A percentile compares a stretch with the other conserved stretches of the same genome.
These are phyloP conservation scores for Termitomyces sp. DNA, from an alignment of 768 basidiomycete genomes.

Conservation along the genomic window DNA sequence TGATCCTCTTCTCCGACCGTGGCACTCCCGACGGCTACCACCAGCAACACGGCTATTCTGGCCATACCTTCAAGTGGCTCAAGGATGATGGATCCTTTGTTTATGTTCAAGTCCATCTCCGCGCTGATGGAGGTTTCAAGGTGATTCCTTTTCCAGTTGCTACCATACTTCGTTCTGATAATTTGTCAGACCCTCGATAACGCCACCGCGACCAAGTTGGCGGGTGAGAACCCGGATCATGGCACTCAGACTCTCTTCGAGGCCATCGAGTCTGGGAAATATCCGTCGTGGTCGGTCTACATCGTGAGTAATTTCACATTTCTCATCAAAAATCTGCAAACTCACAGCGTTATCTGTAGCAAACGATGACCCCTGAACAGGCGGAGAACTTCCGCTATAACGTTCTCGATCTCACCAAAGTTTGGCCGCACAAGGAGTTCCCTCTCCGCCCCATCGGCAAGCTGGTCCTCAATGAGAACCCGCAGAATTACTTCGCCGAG, in stretches of 20 bases:
- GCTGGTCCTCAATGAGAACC: conserved; percentile 73
- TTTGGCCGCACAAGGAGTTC: conserved; percentile 84
- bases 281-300: conserved; percentile 86
- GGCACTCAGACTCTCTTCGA: conserved; percentile 75
- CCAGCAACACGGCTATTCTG: conserved; percentile 87
- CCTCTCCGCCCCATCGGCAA: conserved; percentile 89
- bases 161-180: neutral
- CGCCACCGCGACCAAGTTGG: conserved; percentile 56
- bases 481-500: conserved; percentile 89
- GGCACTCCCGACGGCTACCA: conserved; percentile 89
- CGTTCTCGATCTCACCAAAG: conserved; percentile 84
- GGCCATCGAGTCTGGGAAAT: conserved; percentile 74
- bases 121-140: conserved; percentile 78
- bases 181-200: conserved; percentile 58
- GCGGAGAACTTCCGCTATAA: conserved; percentile 90
- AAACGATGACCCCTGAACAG: conserved; percentile 92
- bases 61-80: conserved; percentile 87
- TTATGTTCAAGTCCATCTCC: conserved; percentile 85
- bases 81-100: conserved; percentile 80
- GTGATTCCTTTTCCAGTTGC: conserved; percentile 21
- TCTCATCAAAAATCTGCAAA: neutral
- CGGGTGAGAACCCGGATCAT: conserved; percentile 80
- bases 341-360: conserved; percentile 31
- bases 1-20: conserved; percentile 94
- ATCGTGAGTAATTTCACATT: conserved; percentile 43